Evolutionary conservation across 2,329 filamentous ascomycete genomes (phyloP).

Genomic region (Sordariomycetes sp.): DNA sequence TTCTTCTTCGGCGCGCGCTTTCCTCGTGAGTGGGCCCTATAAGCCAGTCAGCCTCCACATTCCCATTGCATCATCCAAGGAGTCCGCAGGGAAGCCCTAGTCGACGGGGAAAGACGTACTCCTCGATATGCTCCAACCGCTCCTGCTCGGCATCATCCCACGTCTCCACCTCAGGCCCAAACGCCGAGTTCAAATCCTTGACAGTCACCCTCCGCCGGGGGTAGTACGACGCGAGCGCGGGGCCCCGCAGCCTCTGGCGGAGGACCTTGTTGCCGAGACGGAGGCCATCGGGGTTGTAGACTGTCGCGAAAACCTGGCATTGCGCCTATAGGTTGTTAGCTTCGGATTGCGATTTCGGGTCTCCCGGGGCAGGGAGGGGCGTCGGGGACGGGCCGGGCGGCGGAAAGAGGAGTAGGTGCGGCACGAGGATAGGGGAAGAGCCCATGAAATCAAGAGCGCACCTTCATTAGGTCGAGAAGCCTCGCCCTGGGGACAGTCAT

Average conservation of each 20-base stretch:
- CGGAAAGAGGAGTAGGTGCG: too few relatives aligned
- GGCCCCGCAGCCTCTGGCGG: conserved; percentile 77
- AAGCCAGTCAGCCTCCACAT: not conserved
- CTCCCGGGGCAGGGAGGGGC: too few relatives aligned
- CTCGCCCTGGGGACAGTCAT: conserved; percentile 51
- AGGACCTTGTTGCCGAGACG: conserved; percentile 88
- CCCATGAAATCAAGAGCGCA: conserved; percentile 20
- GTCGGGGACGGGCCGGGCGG: too few relatives aligned
- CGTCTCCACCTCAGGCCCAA: conserved; percentile 51
- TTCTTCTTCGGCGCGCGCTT: conserved; percentile 89
- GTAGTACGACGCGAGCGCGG: conserved; percentile 76
- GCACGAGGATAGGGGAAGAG: too few relatives aligned
- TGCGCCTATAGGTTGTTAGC: conserved; percentile 46
- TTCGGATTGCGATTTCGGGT: not conserved
- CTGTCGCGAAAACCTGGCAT: conserved; percentile 84
- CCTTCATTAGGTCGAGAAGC: conserved; percentile 67
- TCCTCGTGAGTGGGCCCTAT: conserved; percentile 54
- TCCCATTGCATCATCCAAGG: not conserved
- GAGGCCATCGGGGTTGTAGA: conserved; percentile 72
- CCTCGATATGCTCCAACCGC: conserved; percentile 60
- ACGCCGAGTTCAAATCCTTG: conserved; percentile 58
- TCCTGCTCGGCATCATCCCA: conserved; percentile 69
- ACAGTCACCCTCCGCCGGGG: conserved; percentile 61
- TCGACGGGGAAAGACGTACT: conserved; percentile 32
- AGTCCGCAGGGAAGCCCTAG: not conserved